Conservation (phyloP, 306 rosid species). For the Rubus parviflorus region DNA sequence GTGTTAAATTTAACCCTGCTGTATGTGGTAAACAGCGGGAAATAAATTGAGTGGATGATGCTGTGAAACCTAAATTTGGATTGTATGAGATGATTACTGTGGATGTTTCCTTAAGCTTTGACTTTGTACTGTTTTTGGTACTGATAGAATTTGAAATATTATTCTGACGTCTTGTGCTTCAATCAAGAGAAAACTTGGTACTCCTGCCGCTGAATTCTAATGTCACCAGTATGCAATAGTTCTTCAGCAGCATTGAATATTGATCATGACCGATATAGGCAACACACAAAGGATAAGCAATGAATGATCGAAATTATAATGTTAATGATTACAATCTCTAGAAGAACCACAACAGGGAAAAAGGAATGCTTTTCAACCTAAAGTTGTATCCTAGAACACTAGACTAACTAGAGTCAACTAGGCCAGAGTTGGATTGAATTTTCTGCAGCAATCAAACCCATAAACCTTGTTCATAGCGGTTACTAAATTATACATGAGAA, state of each 20-base stretch:
- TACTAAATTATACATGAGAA: constrained; percentile 1
- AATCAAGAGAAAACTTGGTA: neutral
- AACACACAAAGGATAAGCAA: neutral
- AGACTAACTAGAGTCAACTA: neutral
- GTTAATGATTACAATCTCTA: neutral
- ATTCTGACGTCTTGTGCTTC: neutral
- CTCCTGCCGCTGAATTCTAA: neutral
- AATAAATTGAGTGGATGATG: constrained; percentile 31
- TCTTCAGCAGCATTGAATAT: neutral
- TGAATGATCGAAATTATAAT: neutral
- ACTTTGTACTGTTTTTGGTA: neutral
- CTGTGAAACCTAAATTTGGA: constrained; percentile 19
- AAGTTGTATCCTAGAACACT: neutral
- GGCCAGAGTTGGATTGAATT: neutral
- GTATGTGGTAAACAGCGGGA: constrained; percentile 19
- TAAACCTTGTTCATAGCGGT: neutral
- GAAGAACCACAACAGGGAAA: neutral
- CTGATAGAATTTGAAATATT: neutral
- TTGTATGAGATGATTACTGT: neutral
- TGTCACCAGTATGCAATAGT: neutral
- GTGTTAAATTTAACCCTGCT: constrained; percentile 22
- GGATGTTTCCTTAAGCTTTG: neutral
- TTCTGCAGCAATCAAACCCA: neutral
- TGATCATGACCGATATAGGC: neutral
- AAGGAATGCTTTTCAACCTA: neutral